These are phyloP conservation scores for Phialocephala sp. DNA, from an alignment of 2,329 filamentous ascomycete species.

Conservation along the genomic window DNA sequence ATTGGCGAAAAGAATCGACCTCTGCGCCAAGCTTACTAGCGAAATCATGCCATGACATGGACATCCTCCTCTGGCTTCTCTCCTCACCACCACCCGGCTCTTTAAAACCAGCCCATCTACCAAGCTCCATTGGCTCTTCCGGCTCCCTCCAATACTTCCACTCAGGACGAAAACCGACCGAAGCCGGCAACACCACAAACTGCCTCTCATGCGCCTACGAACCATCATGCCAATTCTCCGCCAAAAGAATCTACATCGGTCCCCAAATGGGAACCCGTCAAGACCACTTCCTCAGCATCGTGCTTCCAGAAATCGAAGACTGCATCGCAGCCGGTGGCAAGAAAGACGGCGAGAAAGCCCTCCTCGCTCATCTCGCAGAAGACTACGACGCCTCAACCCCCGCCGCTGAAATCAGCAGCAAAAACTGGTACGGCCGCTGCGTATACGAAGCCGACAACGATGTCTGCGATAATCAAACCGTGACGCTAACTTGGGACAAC, in stretches of 20 bases:
- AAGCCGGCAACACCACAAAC: conserved; percentile 80
- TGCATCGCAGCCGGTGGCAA: conserved; percentile 54
- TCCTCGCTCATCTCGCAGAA: conserved; percentile 46
- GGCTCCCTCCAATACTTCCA: conserved; percentile 82
- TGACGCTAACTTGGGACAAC: conserved; percentile 87
- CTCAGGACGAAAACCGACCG: conserved; percentile 72
- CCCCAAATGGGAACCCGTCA: conserved; percentile 60
- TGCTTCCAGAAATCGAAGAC: conserved; percentile 90
- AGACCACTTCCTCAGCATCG: conserved; percentile 72
- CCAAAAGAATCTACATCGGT: conserved; percentile 69
- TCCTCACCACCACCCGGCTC: conserved; percentile 60
- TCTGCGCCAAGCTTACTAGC: conserved; percentile 84
- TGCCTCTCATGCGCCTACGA: conserved; percentile 81
- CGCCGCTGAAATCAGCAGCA: conserved; percentile 50
- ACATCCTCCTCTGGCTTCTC: conserved; percentile 90
- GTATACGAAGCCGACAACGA: conserved; percentile 93
- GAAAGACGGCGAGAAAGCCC: conserved; percentile 54
- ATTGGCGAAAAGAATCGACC: conserved; percentile 82
- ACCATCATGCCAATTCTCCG: conserved; percentile 79
- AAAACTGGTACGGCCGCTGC: conserved; percentile 89
- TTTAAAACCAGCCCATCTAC: conserved; percentile 66
- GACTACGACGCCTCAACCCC: conserved; percentile 60
- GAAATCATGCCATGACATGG: conserved; percentile 95
- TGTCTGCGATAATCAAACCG: conserved; percentile 89
- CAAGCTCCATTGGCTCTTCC: conserved; percentile 72